Percentiles rank a stretch among this genome's conserved stretches.
Evolutionary conservation across 2,329 filamentous ascomycete genomes (phyloP).

Genomic region (Coniochaeta ligniaria): DNA sequence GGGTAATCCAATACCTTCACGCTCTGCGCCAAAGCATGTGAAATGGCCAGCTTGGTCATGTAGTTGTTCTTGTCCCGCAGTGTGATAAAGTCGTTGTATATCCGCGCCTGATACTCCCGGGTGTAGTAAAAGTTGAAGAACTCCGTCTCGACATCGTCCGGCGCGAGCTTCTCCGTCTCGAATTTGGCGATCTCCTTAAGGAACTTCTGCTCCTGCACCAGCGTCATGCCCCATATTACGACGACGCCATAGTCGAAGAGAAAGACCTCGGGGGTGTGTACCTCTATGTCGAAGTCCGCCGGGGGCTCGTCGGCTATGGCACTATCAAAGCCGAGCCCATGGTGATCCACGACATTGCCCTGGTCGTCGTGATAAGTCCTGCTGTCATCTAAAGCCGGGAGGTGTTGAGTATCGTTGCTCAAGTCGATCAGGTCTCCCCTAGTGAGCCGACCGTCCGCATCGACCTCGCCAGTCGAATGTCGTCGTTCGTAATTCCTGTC

Average conservation of each 20-base stretch:
- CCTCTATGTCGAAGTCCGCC: constrained; percentile 74
- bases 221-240: constrained; percentile 96
- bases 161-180: constrained; percentile 79
- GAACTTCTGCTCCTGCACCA: constrained; percentile 83
- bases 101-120: constrained; percentile 91
- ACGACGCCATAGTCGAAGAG: constrained; percentile 96
- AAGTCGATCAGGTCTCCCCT: constrained; percentile 60
- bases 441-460: constrained; percentile 49
- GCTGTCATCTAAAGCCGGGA: neutral
- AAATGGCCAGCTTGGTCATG: constrained; percentile 97
- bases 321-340: constrained; percentile 20
- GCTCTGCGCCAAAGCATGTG: constrained; percentile 88
- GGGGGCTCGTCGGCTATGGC: constrained; percentile 28
- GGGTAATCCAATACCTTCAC: constrained; percentile 60
- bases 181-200: constrained; percentile 93
- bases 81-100: constrained; percentile 99
- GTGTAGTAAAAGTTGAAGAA: constrained; percentile 99
- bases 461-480: constrained; percentile 69
- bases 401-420: constrained; percentile 21
- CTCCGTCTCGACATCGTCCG: constrained; percentile 89
- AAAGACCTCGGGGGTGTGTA: constrained; percentile 92
- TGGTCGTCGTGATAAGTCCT: constrained; percentile 16
- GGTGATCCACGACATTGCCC: constrained; percentile 13
- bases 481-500: constrained; percentile 53
- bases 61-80: constrained; percentile 90